phyloP scores from a whole-genome alignment of 2,329 filamentous ascomycete genomes.

The Xylariales sp. region DNA sequence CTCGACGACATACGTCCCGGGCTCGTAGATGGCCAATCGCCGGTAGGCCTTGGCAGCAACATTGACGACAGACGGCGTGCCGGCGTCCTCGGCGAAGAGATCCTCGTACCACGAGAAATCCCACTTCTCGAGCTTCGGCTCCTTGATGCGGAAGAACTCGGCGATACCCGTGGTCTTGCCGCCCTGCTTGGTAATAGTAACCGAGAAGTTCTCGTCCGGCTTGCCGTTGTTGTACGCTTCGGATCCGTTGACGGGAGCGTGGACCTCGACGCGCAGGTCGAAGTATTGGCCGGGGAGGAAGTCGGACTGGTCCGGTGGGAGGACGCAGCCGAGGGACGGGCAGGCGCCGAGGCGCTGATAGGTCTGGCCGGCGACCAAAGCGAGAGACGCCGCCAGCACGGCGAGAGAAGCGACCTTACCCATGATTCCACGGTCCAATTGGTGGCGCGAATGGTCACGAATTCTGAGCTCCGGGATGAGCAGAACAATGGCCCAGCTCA shows the following conservation, averaged over 20 bases:
- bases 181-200: conserved; percentile 76
- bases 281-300: conserved; percentile 88
- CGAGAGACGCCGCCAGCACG: conserved; percentile 50
- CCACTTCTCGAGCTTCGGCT: conserved; percentile 83
- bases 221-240: conserved; percentile 77
- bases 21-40: conserved; percentile 79
- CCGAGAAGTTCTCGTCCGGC: conserved; percentile 80
- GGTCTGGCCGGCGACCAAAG: conserved; percentile 64
- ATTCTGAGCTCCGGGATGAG: conserved; percentile 1
- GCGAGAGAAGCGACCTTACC: conserved; percentile 30
- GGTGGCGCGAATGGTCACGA: not conserved
- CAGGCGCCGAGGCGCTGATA: conserved; percentile 70
- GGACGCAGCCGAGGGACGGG: conserved; percentile 68
- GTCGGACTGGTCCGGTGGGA: conserved; percentile 75
- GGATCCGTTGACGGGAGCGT: conserved; percentile 83
- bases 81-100: conserved; percentile 78
- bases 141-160: conserved; percentile 75
- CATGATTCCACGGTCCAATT: conserved; percentile 24
- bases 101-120: conserved; percentile 88
- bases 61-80: conserved; percentile 78
- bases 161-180: conserved; percentile 64
- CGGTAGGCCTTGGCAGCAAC: conserved; percentile 84
- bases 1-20: conserved; percentile 81
- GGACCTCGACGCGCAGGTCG: conserved; percentile 84
- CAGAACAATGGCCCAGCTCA: not conserved